Percentiles rank a stretch among this genome's conserved stretches.
Conservation (phyloP, 2,329 filamentous ascomycete species). For the Paracorniculantispora psalliotae region DNA sequence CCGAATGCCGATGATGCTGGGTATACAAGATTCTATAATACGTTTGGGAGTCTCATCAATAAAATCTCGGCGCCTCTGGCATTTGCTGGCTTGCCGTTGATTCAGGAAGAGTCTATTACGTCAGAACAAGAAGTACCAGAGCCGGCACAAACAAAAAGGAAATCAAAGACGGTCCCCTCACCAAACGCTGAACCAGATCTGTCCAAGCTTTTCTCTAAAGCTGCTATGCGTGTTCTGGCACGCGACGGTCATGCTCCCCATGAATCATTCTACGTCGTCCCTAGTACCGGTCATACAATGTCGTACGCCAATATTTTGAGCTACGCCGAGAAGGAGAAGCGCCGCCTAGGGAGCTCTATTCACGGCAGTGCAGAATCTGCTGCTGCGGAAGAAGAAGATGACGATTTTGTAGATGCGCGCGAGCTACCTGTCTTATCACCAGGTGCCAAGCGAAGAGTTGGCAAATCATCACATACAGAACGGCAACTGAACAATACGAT, state of each 20-base stretch:
- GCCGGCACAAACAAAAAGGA: slow-evolving; percentile 33
- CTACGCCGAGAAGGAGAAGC: slow-evolving; percentile 62
- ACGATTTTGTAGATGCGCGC: slow-evolving; percentile 85
- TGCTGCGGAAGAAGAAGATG: slow-evolving; percentile 58
- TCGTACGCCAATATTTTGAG: slow-evolving; percentile 88
- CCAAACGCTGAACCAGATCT: slow-evolving; percentile 64
- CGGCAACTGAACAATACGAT: slow-evolving; percentile 59
- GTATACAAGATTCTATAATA: slow-evolving; percentile 87
- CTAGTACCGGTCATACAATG: slow-evolving; percentile 82
- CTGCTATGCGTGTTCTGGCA: slow-evolving; percentile 73
- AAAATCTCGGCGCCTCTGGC: slow-evolving; percentile 85
- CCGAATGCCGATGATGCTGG: slow-evolving; percentile 59
- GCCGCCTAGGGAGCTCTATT: slow-evolving; percentile 49
- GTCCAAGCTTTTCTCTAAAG: slow-evolving; percentile 76
- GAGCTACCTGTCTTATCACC: slow-evolving; percentile 54
- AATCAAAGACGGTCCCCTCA: slow-evolving; percentile 28
- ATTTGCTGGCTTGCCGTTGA: slow-evolving; percentile 84
- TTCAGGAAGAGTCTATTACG: slow-evolving; percentile 42
- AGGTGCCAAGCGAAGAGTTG: slow-evolving; percentile 35
- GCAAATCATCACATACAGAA: slow-evolving; percentile 36
- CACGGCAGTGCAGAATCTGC: slow-evolving; percentile 45
- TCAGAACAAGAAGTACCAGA: slow-evolving; percentile 30
- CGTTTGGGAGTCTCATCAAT: slow-evolving; percentile 84
- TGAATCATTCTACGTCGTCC: slow-evolving; percentile 92
- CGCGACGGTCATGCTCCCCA: slow-evolving; percentile 60